Base-by-base conservation (phyloP, 768 basidiomycete genomes). In the Calocera cornea region DNA sequence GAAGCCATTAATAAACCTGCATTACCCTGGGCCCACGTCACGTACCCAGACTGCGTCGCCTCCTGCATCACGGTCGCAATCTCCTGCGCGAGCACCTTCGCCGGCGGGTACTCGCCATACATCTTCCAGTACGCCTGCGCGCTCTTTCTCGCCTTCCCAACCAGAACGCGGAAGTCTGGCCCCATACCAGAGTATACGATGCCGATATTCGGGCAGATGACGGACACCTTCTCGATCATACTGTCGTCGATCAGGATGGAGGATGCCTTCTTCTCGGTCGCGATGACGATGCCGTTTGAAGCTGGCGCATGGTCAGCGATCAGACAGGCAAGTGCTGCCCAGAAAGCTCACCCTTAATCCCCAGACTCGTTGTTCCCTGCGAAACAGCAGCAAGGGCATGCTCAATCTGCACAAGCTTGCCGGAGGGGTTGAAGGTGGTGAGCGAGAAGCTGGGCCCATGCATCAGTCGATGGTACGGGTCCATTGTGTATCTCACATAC, bases 101-200 rank as follows among this genome's bases (percentile, higher is more conserved):
- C 97, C 65, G 93, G 92, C 29, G 97, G 97, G 77, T 99, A 98
- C 78, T 98, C 97, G 54, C 92, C 93, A 74, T 98, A 94, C 65
- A 97, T 87, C 81, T 97, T 99, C 95, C 95, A 99, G 78, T 99
- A 99, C 24, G 94, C 87, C 76, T 99, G 97, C 11, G 97, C 97
- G 73, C 91, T 94, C 82, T 99, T 98, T 65, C 97, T 85, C 12
- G 97, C 97, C 75, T 90, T 92, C 64, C 91, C 83, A 54, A 99
- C 88, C 69, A 99, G 83, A 27, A 99, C 85, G 47, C 97, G 86
- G 78, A 97, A 99, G 78, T 99, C 97, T 63, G 97, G 97, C 0
- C 97, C 95, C 97, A 99, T 99, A 38, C 97, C 97, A 36, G 94
- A 95, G 80, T 99, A 99, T 60, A 99, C 97, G 72, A 99, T 92